phyloP scores from a whole-genome alignment of 352 stramenopile species.

The Globisporangium okanoganense region DNA sequence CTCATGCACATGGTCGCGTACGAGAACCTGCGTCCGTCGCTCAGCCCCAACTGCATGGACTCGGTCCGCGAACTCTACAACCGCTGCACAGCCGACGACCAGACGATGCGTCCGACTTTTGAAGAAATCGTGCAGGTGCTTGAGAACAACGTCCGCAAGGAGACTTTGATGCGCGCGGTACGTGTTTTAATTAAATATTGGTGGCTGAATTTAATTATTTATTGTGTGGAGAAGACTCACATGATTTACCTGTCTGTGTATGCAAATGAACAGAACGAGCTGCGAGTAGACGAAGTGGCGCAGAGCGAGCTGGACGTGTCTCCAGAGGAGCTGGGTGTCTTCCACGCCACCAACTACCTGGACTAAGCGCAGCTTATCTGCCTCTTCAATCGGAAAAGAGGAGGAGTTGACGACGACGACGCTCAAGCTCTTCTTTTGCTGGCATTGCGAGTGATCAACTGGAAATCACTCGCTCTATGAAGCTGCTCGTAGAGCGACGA shows the following conservation, averaged over 20 bases:
- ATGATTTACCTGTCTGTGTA: not conserved
- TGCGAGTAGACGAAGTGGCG: constrained; percentile 16
- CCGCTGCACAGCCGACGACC: constrained; percentile 76
- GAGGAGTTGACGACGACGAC: not conserved
- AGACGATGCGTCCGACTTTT: constrained; percentile 72
- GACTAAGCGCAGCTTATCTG: constrained; percentile 35
- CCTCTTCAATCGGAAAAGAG: not conserved
- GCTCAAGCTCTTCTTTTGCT: not conserved
- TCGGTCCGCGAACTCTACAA: constrained; percentile 78
- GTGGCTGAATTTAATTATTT: constrained; percentile 9
- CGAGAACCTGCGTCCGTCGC: constrained; percentile 77
- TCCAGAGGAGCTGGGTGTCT: constrained; percentile 78
- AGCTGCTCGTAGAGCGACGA: too few relatives aligned
- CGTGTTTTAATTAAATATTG: constrained; percentile 17
- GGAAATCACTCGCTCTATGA: constrained; percentile 8
- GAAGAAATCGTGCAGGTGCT: constrained; percentile 84
- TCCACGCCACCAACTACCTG: constrained; percentile 79
- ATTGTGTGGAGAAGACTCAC: not conserved
- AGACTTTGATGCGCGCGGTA: constrained; percentile 80
- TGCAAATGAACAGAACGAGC: constrained; percentile 20
- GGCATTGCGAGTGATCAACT: constrained; percentile 2
- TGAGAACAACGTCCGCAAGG: constrained; percentile 82
- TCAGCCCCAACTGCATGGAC: constrained; percentile 82
- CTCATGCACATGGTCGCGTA: constrained; percentile 91
- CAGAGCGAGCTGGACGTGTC: constrained; percentile 58